Evolutionary conservation across 306 rosid species (phyloP).

Genomic region (Malus asiatica): DNA sequence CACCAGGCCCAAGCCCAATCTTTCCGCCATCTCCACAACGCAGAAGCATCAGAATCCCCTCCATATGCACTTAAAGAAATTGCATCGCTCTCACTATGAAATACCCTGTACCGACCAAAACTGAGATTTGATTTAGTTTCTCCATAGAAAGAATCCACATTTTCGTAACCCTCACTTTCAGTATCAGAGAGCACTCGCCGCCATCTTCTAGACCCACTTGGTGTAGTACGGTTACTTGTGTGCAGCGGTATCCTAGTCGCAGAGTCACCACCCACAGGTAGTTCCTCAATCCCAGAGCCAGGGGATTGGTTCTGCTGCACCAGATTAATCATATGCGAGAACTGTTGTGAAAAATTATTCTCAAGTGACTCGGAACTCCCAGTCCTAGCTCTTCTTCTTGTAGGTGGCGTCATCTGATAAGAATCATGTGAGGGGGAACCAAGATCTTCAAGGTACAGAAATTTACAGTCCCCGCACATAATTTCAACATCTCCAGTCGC

Average conservation of each 20-base stretch:
- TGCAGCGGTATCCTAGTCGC: slow-evolving; percentile 36
- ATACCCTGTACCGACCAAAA: slow-evolving; percentile 43
- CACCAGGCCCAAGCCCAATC: no score
- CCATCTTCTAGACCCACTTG: slow-evolving; percentile 71
- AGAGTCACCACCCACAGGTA: slow-evolving; percentile 36
- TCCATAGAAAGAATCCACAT: slow-evolving; percentile 50
- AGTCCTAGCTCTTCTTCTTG: slow-evolving; percentile 56
- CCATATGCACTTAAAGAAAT: slow-evolving; percentile 65
- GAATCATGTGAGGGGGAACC: slow-evolving; percentile 35
- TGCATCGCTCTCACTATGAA: slow-evolving; percentile 58
- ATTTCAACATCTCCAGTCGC: slow-evolving; percentile 33
- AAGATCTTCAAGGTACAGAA: slow-evolving; percentile 69
- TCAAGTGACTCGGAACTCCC: slow-evolving; percentile 63
- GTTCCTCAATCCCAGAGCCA: slow-evolving; percentile 45
- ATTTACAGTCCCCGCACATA: slow-evolving; percentile 85
- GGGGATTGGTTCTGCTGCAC: slow-evolving; percentile 40
- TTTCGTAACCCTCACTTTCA: slow-evolving; percentile 76
- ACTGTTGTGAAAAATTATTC: slow-evolving; percentile 39
- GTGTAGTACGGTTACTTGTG: slow-evolving; percentile 57
- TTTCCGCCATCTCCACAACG: no score
- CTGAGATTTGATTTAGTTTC: slow-evolving; percentile 68
- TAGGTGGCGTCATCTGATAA: slow-evolving; percentile 25
- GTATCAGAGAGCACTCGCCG: slow-evolving; percentile 58
- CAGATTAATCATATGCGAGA: slow-evolving; percentile 35
- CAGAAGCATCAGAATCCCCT: slow-evolving; percentile 81